Conservation (phyloP, 169 alveolate genomes). For the Pseudocohnilembus persalinus region DNA sequence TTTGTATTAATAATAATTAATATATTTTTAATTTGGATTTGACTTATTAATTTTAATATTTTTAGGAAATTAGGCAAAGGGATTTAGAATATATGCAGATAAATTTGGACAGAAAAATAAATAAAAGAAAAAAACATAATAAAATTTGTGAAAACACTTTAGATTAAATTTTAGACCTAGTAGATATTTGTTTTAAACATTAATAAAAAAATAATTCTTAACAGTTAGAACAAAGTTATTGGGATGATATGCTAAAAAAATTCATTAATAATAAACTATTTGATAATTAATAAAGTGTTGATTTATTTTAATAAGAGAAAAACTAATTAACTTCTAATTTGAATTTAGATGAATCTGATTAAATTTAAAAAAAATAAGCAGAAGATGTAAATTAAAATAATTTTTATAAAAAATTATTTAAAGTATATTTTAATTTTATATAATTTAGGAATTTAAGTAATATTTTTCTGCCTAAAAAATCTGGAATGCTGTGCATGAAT, state of each 20-base stretch:
- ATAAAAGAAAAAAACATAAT: neutral
- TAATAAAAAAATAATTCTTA: neutral
- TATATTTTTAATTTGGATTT: neutral
- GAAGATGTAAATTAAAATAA: neutral
- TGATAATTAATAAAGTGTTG: too few relatives aligned
- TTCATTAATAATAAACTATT: too few relatives aligned
- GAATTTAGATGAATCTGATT: too few relatives aligned
- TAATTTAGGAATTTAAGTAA: neutral
- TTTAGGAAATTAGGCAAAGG: neutral
- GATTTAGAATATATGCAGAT: neutral
- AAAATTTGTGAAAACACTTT: neutral
- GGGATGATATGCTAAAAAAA: neutral
- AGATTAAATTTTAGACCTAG: neutral
- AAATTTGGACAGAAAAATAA: neutral
- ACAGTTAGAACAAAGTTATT: neutral
- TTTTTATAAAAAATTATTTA: too few relatives aligned
- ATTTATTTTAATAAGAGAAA: too few relatives aligned
- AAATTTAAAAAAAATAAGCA: neutral
- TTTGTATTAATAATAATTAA: too few relatives aligned
- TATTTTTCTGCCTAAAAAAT: neutral
- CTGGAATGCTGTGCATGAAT: conserved; percentile 16
- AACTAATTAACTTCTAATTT: too few relatives aligned
- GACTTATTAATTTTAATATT: too few relatives aligned
- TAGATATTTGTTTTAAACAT: neutral
- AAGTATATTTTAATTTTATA: neutral